These are phyloP conservation scores for Astragalus membranaceus DNA, from an alignment of 306 rosid genomes.

Conservation along the genomic window DNA sequence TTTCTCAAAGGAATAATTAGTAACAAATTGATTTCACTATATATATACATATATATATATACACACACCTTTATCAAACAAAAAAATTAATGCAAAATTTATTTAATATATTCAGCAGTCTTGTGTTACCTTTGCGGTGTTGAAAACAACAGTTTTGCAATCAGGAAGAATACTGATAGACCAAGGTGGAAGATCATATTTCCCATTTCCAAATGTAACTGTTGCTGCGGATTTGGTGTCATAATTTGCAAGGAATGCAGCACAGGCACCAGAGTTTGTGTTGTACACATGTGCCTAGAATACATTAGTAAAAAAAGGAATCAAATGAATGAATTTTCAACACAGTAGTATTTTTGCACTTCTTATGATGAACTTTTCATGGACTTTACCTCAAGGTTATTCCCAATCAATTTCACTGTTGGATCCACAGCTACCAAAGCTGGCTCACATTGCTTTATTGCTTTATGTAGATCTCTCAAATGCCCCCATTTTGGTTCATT, in stretches of 20 bases:
- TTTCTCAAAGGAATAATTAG: background rate
- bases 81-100: background rate
- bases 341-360: background rate
- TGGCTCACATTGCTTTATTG: constrained; percentile 55
- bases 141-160: constrained; percentile 63
- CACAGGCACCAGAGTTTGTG: constrained; percentile 51
- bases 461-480: constrained; percentile 64
- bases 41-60: no score
- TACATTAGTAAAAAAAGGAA: constrained; percentile 20
- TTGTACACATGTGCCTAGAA: constrained; percentile 60
- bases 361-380: constrained; percentile 13
- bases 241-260: constrained; percentile 82
- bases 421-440: constrained; percentile 69
- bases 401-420: constrained; percentile 39
- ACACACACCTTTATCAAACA: background rate
- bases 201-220: constrained; percentile 50
- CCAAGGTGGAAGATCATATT: constrained; percentile 75
- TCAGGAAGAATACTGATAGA: constrained; percentile 84
- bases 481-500: constrained; percentile 75
- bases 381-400: constrained; percentile 56
- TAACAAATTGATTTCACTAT: background rate
- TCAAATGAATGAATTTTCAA: constrained; percentile 11
- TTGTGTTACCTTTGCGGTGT: constrained; percentile 70
- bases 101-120: background rate
- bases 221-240: constrained; percentile 37